Evolutionary conservation across 495 filamentous ascomycete genomes (phyloP), one percentile per base, ranked within the genome.

Genomic region (Aspergillus saccharolyticus): DNA sequence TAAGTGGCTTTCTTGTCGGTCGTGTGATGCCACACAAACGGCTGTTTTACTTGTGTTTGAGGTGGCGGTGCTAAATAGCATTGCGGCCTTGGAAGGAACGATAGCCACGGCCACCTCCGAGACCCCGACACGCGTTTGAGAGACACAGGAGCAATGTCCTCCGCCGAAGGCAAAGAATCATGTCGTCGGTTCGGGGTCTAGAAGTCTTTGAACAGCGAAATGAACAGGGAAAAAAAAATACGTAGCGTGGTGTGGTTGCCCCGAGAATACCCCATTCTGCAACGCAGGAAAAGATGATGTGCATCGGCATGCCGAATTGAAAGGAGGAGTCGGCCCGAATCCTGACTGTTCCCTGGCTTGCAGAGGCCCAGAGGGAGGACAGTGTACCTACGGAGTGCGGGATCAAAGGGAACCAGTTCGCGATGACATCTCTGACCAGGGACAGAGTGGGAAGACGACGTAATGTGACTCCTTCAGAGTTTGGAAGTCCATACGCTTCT

Each of bases 231-330:
- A 39, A 15, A 39, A 9, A 15, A 39, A 28, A 9, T 28, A 9
- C 9, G 25, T 28, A 10, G 33, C 2, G 33, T 5, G 4, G 33
- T 39, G 33, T 15, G 33, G 33, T 39, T 39, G 33, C 12, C 6
- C 33, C 33, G 33, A 39, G 33, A 39, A 39, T 39, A 39, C 33
- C 33, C 33, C 33, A 39, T 39, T 39, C 33, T 39, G 33, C 33
- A 39, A 39, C 14, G 33, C 33, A 39, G 33, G 33, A 39, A 39
- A 22, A 7, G 22, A 25, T 50, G 22, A 49, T 49, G 33, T 39
- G 46, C 46, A 15, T 50, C 54, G 54, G 54, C 54, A 51, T 56
- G 54, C 54, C 54, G 54, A 56, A 47, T 25, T 48, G 53, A 25
- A 54, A 46, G 17, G 14, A 44, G 42, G 42, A 45, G 18, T 19